Base-by-base conservation (phyloP, 768 basidiomycete genomes). In the Hemileccinum rubropunctum region DNA sequence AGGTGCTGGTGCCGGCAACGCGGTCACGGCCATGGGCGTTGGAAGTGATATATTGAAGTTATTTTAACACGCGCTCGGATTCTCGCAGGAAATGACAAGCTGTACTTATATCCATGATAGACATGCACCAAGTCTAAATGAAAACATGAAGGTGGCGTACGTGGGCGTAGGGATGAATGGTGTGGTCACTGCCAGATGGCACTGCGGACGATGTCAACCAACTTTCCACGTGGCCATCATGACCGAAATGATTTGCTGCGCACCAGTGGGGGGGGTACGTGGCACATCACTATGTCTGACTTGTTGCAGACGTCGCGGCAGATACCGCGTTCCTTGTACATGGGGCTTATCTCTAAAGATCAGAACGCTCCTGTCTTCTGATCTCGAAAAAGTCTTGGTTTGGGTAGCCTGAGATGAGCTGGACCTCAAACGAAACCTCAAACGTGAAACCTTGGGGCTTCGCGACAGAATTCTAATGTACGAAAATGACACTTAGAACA, bases 11-110 rank as follows among this genome's bases (percentile, higher is more conserved):
- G 97, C 97, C 0, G 97, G 97, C n/a, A 93, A 93, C 1, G 93
- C 88, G 21, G 95, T 98, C 13, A 99, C 97, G 28, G 97, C 97
- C 0, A 98, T 98, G 92, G 97, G 97, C 8, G 94, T 98, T 14
- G 77, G 95, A 57, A 84, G 88, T 41, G 95, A 98, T 64, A 70
- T 95, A 46, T 68, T 98, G 64, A 88, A 73, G 60, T 55, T 78
- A 26, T 65, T 71, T 4, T 74, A 39, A 52, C 26, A 42, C 32
- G 13, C 20, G 21, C 23, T 33, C 20, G 41, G 32, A 35, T 48
- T 43, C 36, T 13, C 40, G 18, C 3, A 26, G 28, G 23, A 30
- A 43, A 48, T 27, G 27, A 39, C 35, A 27, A 33, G 47, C 17
- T 59, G 54, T 59, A 37, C 21, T 32, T 23, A 12, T 15, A 34